Evolutionary conservation across 2,329 filamentous ascomycete genomes (phyloP).

Genomic region (Plenodomus lindquistii): DNA sequence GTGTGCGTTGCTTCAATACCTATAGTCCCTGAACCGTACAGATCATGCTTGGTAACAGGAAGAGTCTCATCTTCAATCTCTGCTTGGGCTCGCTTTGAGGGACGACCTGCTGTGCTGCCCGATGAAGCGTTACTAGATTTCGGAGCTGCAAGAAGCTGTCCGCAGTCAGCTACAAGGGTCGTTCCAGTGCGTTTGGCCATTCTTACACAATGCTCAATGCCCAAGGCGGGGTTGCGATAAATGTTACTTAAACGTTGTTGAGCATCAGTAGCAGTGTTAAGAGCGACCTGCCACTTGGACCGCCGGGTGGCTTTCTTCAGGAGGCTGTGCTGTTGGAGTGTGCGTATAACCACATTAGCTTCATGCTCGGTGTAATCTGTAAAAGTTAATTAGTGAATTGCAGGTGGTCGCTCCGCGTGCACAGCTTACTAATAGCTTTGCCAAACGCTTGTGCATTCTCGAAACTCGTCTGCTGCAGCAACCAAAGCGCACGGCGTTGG

Average conservation of each 20-base stretch:
- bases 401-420: background rate
- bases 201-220: constrained; percentile 2
- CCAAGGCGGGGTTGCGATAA: constrained; percentile 1
- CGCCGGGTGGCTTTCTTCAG: background rate
- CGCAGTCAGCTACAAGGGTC: background rate
- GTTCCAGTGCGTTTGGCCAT: background rate
- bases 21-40: background rate
- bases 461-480: constrained; percentile 21
- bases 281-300: background rate
- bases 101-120: background rate
- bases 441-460: constrained; percentile 10
- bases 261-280: background rate
- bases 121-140: background rate
- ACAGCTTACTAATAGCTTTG: background rate
- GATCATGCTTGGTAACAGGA: background rate
- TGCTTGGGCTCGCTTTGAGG: background rate
- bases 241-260: background rate
- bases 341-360: background rate
- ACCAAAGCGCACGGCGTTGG: constrained; percentile 18
- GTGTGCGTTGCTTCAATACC: background rate
- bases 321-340: background rate
- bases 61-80: background rate
- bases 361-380: constrained; percentile 2
- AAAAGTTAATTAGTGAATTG: background rate
- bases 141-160: background rate